These are phyloP conservation scores for Colletotrichum trifolii DNA, from an alignment of 2,329 filamentous ascomycete genomes.

Conservation along the genomic window DNA sequence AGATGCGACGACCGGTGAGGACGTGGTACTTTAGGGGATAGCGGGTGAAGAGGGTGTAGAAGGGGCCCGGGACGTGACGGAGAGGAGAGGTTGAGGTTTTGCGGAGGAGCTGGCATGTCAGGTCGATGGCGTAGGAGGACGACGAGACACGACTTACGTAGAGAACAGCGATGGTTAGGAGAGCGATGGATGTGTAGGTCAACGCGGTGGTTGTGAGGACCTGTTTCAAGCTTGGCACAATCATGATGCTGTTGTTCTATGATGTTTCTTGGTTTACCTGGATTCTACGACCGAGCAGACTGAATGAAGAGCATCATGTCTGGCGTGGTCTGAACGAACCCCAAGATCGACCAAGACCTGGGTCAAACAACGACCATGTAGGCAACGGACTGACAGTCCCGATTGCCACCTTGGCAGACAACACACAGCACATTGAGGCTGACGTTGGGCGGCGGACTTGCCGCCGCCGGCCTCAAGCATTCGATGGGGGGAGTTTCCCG, in stretches of 20 bases:
- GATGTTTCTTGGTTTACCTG: no score
- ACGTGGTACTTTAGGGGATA: conserved; percentile 16
- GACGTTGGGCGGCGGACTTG: no score
- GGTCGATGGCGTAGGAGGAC: neutral
- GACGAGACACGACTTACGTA: conserved; percentile 4
- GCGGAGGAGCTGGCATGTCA: neutral
- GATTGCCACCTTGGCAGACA: no score
- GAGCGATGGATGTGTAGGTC: neutral
- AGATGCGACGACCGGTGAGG: conserved; percentile 24
- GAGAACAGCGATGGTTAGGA: neutral
- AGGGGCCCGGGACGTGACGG: conserved; percentile 25
- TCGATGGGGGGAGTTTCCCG: no score
- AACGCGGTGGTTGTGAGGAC: neutral
- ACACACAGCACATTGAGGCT: no score
- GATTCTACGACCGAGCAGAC: no score
- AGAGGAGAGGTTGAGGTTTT: conserved; percentile 5
- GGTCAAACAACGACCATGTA: no score
- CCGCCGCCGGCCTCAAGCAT: no score
- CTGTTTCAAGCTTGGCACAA: neutral
- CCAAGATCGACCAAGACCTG: no score
- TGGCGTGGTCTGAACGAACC: no score
- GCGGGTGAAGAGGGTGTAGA: conserved; percentile 22
- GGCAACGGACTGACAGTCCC: no score
- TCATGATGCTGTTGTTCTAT: neutral
- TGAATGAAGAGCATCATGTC: no score